These are phyloP conservation scores for Hysterangium stoloniferum DNA, from an alignment of 768 basidiomycete species.

Conservation along the genomic window DNA sequence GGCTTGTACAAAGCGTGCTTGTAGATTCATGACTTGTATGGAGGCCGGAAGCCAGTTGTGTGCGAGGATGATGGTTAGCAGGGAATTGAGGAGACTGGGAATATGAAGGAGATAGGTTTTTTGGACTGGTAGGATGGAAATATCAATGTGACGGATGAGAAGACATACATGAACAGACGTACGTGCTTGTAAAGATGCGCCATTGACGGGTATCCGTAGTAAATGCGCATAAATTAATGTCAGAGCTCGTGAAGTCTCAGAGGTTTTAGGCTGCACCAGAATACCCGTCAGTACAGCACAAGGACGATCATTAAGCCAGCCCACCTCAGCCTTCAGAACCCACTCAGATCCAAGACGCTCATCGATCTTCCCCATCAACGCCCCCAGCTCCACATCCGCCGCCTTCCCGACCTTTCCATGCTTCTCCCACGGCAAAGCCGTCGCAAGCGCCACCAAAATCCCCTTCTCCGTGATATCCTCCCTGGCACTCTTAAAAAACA, in stretches of 20 bases:
- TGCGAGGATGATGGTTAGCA: constrained; percentile 74
- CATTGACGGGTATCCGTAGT: constrained; percentile 51
- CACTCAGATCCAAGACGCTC: constrained; percentile 10
- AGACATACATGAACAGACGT: constrained; percentile 20
- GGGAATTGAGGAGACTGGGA: constrained; percentile 66
- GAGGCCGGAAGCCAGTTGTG: constrained; percentile 87
- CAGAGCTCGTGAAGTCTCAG: constrained; percentile 40
- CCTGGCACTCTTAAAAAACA: constrained; percentile 79
- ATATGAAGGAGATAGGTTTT: constrained; percentile 58
- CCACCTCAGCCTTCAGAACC: constrained; percentile 33
- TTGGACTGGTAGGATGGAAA: constrained; percentile 59
- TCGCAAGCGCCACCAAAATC: constrained; percentile 61
- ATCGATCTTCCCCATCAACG: constrained; percentile 45
- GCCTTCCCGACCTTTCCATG: constrained; percentile 23
- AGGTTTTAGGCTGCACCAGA: neutral
- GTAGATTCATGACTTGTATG: constrained; percentile 70
- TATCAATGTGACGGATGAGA: constrained; percentile 7
- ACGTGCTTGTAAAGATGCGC: constrained; percentile 57
- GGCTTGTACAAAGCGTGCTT: constrained; percentile 80
- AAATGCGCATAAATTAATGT: constrained; percentile 81
- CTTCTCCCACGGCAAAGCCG: constrained; percentile 55
- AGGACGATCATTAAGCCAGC: constrained; percentile 28
- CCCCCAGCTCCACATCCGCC: constrained; percentile 29
- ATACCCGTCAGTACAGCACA: neutral
- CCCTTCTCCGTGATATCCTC: constrained; percentile 73